A percentile compares a stretch with the other conserved stretches of the same genome.
Evolutionary conservation across 2,329 filamentous ascomycete species (phyloP).

Genomic region (Furcasterigmium furcatum): DNA sequence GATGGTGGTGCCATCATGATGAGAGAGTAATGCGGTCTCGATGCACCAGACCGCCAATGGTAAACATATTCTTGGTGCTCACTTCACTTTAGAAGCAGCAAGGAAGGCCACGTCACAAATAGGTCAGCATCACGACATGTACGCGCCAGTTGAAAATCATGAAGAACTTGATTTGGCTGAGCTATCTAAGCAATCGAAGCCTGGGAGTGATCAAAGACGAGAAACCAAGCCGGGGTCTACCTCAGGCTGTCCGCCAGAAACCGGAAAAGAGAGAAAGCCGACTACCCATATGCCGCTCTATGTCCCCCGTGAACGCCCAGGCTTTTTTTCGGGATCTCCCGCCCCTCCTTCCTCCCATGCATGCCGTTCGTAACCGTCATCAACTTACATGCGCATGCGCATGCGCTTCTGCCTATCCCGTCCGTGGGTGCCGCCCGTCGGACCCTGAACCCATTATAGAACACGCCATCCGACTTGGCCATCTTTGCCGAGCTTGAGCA

Average conservation of each 20-base stretch:
- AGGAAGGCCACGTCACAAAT: too few species aligned
- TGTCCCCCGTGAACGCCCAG: background rate
- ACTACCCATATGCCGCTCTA: background rate
- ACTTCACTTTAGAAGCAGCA: too few species aligned
- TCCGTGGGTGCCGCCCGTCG: too few species aligned
- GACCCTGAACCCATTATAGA: too few species aligned
- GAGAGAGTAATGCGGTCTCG: conserved; percentile 20
- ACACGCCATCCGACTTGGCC: too few species aligned
- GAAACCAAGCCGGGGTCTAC: background rate
- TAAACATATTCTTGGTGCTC: too few species aligned
- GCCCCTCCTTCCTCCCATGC: background rate
- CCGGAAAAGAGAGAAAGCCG: background rate
- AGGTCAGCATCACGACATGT: too few species aligned
- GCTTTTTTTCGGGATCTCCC: background rate
- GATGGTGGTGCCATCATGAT: conserved; percentile 33
- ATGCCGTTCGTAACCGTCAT: background rate
- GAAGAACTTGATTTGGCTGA: conserved; percentile 9
- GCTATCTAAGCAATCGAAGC: conserved; percentile 15
- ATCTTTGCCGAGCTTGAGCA: too few species aligned
- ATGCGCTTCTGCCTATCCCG: too few species aligned
- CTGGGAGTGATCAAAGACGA: background rate
- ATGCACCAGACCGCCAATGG: too few species aligned
- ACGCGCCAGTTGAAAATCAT: too few species aligned
- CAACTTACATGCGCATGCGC: background rate
- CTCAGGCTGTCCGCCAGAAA: background rate